Percentiles rank a stretch among this genome's conserved stretches.
Conservation (phyloP, 2,329 filamentous ascomycete species). For the Exophiala mesophila region DNA sequence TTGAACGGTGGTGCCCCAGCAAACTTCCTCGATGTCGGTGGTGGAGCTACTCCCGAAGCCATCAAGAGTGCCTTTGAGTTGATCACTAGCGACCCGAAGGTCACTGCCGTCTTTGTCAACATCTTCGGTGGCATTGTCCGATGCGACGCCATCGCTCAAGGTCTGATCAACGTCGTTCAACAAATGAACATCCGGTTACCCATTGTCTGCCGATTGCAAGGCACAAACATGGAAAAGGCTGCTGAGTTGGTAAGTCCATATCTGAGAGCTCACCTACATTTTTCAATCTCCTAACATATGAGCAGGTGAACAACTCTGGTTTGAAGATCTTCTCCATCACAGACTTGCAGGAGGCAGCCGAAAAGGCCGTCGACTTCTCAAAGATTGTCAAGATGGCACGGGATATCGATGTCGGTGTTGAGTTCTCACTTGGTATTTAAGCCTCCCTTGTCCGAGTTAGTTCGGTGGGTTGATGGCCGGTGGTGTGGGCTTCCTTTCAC, state of each 20-base stretch:
- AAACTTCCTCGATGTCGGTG: constrained; percentile 98
- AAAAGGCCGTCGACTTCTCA: constrained; percentile 97
- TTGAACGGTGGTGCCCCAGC: constrained; percentile 92
- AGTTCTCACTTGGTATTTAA: constrained; percentile 89
- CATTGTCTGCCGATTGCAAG: constrained; percentile 94
- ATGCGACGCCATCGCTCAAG: constrained; percentile 94
- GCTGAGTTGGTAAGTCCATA: constrained; percentile 63
- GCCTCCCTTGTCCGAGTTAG: constrained; percentile 5
- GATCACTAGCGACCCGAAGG: constrained; percentile 97
- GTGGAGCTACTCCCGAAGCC: constrained; percentile 91
- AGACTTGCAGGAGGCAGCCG: constrained; percentile 91
- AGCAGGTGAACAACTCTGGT: constrained; percentile 84
- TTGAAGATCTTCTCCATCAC: constrained; percentile 99
- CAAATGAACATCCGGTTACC: constrained; percentile 93
- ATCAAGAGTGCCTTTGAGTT: constrained; percentile 98
- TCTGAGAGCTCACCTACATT: neutral
- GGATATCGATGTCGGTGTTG: constrained; percentile 94
- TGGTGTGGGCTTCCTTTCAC: neutral
- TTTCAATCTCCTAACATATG: constrained; percentile 2
- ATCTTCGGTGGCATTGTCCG: constrained; percentile 99
- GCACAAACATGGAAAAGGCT: constrained; percentile 95
- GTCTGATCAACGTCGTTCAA: constrained; percentile 90
- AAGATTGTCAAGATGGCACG: constrained; percentile 99
- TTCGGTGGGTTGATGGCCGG: neutral
- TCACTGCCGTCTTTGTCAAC: constrained; percentile 98